Conservation (phyloP, 164 flowering plant genomes). For the Tetrastigma voinierianum region DNA sequence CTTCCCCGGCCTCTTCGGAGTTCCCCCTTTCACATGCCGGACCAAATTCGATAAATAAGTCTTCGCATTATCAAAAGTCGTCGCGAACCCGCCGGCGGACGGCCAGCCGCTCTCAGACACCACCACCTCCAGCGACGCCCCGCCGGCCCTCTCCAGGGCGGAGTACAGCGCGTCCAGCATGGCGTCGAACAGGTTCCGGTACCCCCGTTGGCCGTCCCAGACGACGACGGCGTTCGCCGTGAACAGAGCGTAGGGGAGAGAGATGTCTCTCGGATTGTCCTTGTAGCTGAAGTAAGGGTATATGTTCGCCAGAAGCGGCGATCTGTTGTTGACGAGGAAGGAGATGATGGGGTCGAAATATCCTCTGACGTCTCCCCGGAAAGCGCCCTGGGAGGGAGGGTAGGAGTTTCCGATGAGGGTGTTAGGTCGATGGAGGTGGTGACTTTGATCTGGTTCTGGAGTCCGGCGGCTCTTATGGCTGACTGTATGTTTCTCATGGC, state of each 20-base stretch:
- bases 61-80: constrained; percentile 26
- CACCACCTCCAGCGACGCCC: constrained; percentile 21
- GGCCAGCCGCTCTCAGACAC: constrained; percentile 54
- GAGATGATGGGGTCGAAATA: constrained; percentile 28
- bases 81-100: constrained; percentile 24
- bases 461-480: constrained; percentile 24
- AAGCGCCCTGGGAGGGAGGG: constrained; percentile 37
- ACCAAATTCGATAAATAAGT: constrained; percentile 24
- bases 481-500: constrained; percentile 30
- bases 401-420: constrained; percentile 34
- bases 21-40: constrained; percentile 26
- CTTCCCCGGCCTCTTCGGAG: constrained; percentile 30
- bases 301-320: constrained; percentile 38
- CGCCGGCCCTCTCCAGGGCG: constrained; percentile 32
- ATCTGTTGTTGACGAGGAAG: constrained; percentile 2
- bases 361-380: constrained; percentile 17
- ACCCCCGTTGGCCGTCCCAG: constrained; percentile 16
- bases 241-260: constrained; percentile 32
- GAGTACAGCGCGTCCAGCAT: constrained; percentile 33
- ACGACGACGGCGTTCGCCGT: constrained; percentile 25
- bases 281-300: constrained; percentile 36
- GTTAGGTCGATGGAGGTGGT: constrained; percentile 40
- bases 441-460: constrained; percentile 32
- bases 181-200: constrained; percentile 39
- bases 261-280: constrained; percentile 21